phyloP scores from a whole-genome alignment of 2,329 filamentous ascomycete species.

The Blumeriella jaapii region DNA sequence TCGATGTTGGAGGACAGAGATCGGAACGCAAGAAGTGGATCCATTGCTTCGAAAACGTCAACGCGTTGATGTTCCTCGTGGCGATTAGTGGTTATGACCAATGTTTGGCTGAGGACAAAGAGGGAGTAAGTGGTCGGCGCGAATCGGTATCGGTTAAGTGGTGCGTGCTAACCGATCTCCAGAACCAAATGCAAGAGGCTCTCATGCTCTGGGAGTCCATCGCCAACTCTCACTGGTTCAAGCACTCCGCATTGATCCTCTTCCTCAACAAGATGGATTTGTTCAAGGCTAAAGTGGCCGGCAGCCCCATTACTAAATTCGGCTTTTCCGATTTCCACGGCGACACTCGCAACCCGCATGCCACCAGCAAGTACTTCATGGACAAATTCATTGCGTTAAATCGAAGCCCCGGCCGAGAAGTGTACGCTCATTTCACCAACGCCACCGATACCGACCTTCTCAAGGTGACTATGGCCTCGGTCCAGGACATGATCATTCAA shows the following conservation, averaged over 20 bases:
- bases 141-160: neutral
- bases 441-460: conserved; percentile 60
- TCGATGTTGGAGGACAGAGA: conserved; percentile 63
- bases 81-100: conserved; percentile 96
- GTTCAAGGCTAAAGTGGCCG: conserved; percentile 64
- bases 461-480: conserved; percentile 77
- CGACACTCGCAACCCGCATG: conserved; percentile 57
- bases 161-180: conserved; percentile 2
- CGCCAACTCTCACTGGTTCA: conserved; percentile 79
- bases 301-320: conserved; percentile 60
- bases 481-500: conserved; percentile 82
- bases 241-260: conserved; percentile 68
- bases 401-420: conserved; percentile 44
- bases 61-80: conserved; percentile 84
- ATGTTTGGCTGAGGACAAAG: conserved; percentile 90
- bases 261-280: conserved; percentile 85
- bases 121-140: conserved; percentile 55
- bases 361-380: conserved; percentile 70
- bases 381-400: conserved; percentile 72
- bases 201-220: conserved; percentile 81
- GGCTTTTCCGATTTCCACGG: conserved; percentile 72
- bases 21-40: conserved; percentile 74
- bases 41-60: conserved; percentile 67
- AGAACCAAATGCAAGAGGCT: conserved; percentile 89
- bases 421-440: conserved; percentile 48